Conservation (phyloP, 164 flowering plant genomes). For the Cinnamomum micranthum region DNA sequence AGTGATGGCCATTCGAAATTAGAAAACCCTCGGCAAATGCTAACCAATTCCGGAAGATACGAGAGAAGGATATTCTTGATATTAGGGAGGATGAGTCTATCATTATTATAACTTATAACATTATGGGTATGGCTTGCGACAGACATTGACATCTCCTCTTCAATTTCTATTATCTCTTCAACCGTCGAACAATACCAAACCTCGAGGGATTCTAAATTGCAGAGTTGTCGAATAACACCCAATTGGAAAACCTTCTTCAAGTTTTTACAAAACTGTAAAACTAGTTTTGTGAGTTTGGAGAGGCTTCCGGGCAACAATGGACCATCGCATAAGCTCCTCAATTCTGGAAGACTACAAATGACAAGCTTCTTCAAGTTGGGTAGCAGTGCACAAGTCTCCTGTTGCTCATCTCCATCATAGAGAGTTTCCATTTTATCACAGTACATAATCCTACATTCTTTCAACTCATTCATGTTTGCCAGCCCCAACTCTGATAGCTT, state of each 20-base stretch:
- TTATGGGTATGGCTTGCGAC: too few relatives aligned
- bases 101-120: too few relatives aligned
- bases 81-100: not conserved
- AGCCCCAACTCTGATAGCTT: not conserved
- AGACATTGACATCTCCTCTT: too few relatives aligned
- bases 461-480: not conserved
- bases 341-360: too few relatives aligned
- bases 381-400: not conserved
- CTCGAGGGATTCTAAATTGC: not conserved
- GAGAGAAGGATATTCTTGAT: fast-evolving
- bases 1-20: too few relatives aligned
- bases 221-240: not conserved
- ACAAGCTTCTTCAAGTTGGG: too few relatives aligned
- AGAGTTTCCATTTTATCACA: not conserved
- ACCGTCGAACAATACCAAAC: not conserved
- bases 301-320: not conserved
- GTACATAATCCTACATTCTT: not conserved
- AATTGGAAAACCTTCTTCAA: not conserved
- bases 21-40: not conserved
- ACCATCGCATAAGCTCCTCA: constrained; percentile 1
- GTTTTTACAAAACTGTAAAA: not conserved
- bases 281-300: not conserved
- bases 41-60: not conserved
- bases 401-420: not conserved
- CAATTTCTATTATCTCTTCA: not conserved